Percentiles rank a stretch among this genome's conserved stretches.
phyloP scores from a whole-genome alignment of 2,329 filamentous ascomycete genomes.

The Colletotrichum karsti region DNA sequence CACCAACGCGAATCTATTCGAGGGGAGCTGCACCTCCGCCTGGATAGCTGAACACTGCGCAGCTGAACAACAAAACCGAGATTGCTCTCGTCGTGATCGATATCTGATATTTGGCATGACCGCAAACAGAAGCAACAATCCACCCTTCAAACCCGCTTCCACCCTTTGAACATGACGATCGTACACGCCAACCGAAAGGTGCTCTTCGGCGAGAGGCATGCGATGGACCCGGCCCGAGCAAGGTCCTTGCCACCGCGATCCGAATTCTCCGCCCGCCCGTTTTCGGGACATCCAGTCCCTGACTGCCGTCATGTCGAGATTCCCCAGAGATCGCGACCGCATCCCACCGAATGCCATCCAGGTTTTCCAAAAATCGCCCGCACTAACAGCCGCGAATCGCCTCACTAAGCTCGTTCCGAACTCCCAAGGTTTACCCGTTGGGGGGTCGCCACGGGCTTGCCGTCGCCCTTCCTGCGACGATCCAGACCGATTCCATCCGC shows the following conservation, averaged over 20 bases:
- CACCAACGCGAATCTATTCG: background rate
- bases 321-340: background rate
- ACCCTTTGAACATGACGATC: background rate
- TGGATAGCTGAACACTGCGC: background rate
- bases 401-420: background rate
- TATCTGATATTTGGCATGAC: background rate
- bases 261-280: background rate
- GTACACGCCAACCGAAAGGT: background rate
- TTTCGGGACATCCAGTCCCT: background rate
- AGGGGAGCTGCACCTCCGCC: background rate
- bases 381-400: background rate
- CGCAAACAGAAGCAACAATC: conserved; percentile 7
- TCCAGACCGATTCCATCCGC: background rate
- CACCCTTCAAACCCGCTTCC: too few relatives aligned
- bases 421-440: background rate
- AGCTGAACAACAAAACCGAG: background rate
- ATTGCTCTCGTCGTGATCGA: background rate
- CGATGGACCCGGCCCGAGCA: conserved; percentile 3
- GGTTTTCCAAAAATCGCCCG: background rate
- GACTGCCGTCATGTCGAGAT: background rate
- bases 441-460: background rate
- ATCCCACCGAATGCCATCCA: background rate
- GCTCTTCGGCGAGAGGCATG: background rate
- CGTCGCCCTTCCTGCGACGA: background rate
- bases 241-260: background rate